Percentiles rank a stretch among this genome's conserved stretches.
Conservation (phyloP, 192 early-diverging fungal species). For the Allomyces macrogynus region DNA sequence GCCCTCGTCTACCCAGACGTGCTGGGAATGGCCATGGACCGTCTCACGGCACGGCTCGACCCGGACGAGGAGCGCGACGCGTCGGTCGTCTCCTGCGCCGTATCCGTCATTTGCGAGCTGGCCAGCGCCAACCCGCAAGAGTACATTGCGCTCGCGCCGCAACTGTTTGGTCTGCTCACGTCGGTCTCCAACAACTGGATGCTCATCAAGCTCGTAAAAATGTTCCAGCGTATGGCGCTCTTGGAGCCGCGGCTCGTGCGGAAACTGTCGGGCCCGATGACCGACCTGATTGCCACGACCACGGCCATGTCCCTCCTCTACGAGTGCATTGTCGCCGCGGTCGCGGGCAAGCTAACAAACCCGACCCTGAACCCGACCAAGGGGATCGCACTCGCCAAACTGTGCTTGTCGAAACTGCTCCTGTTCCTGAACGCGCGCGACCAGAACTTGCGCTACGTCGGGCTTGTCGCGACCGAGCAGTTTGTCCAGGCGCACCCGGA, state of each 20-base stretch:
- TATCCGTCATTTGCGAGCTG: slow-evolving; percentile 93
- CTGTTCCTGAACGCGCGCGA: slow-evolving; percentile 67
- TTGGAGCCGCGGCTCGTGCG: slow-evolving; percentile 81
- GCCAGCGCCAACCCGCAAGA: slow-evolving; percentile 77
- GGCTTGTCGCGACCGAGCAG: not conserved
- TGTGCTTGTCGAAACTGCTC: slow-evolving; percentile 65
- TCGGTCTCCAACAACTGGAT: slow-evolving; percentile 95
- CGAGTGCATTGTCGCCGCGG: slow-evolving; percentile 88
- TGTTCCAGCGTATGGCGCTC: slow-evolving; percentile 81
- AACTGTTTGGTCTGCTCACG: slow-evolving; percentile 75
- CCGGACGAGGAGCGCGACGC: not conserved
- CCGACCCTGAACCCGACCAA: slow-evolving; percentile 28
- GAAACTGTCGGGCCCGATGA: slow-evolving; percentile 66
- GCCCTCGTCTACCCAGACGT: slow-evolving; percentile 82
- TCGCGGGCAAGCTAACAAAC: slow-evolving; percentile 69
- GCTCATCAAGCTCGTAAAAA: slow-evolving; percentile 98
- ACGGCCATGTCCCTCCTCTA: slow-evolving; percentile 91
- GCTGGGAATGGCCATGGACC: slow-evolving; percentile 52
- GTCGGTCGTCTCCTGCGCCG: slow-evolving; percentile 71
- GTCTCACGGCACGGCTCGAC: slow-evolving; percentile 68
- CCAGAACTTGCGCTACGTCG: slow-evolving; percentile 39
- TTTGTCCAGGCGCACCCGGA: slow-evolving; percentile 35
- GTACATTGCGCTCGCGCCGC: slow-evolving; percentile 88
- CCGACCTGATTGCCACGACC: slow-evolving; percentile 66
- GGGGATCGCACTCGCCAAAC: slow-evolving; percentile 39